These are phyloP conservation scores for Osmozyma mogii DNA, from an alignment of 805 yeast species.

Conservation along the genomic window DNA sequence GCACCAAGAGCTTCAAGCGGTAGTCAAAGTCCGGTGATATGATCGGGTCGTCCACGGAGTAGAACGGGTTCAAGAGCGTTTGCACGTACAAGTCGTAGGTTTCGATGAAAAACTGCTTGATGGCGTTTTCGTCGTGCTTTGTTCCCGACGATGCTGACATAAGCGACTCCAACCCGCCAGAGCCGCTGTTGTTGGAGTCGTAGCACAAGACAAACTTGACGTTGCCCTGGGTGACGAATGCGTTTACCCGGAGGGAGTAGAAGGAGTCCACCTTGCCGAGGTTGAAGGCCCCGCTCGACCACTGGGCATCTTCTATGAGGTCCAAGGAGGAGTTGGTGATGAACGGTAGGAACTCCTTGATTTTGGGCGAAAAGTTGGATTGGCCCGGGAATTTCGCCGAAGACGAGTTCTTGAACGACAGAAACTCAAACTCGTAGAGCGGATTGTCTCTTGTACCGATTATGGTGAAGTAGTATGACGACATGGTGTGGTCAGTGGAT, in stretches of 20 bases:
- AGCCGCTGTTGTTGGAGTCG: slow-evolving; percentile 24
- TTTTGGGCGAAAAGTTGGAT: slow-evolving; percentile 56
- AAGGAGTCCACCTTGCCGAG: slow-evolving; percentile 78
- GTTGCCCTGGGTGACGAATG: slow-evolving; percentile 83
- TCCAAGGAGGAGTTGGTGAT: slow-evolving; percentile 85
- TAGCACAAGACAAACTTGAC: slow-evolving; percentile 62
- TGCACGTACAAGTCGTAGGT: slow-evolving; percentile 84
- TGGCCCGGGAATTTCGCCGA: slow-evolving; percentile 35
- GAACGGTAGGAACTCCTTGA: slow-evolving; percentile 79
- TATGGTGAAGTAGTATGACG: slow-evolving; percentile 85
- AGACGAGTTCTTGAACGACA: slow-evolving; percentile 44
- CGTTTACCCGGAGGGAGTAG: slow-evolving; percentile 75
- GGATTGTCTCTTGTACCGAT: slow-evolving; percentile 85
- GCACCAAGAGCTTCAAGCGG: slow-evolving; percentile 62
- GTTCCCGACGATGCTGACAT: slow-evolving; percentile 4
- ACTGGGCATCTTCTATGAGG: slow-evolving; percentile 83
- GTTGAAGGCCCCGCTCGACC: slow-evolving; percentile 60
- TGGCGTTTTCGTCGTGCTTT: slow-evolving; percentile 54
- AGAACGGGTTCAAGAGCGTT: slow-evolving; percentile 80
- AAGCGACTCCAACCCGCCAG: slow-evolving; percentile 3
- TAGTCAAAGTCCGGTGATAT: slow-evolving; percentile 67
- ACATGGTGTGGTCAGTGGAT: slow-evolving; percentile 15
- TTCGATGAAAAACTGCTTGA: slow-evolving; percentile 77
- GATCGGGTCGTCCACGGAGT: slow-evolving; percentile 67
- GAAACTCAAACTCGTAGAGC: slow-evolving; percentile 79